Evolutionary conservation across 805 yeast genomes (phyloP).

Genomic region (Ogataea allantospora): DNA sequence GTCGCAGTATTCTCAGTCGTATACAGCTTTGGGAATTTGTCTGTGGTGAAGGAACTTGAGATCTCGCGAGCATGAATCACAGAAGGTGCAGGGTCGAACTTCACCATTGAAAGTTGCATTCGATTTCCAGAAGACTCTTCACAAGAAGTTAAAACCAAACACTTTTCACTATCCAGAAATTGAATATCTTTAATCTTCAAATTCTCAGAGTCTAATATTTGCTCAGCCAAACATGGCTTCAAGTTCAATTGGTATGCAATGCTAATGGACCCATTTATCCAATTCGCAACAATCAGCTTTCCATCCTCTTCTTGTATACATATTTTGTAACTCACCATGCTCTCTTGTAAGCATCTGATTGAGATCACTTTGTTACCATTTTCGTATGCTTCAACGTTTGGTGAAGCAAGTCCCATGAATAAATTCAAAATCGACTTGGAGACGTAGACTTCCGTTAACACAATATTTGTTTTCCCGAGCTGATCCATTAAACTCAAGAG

Average conservation of each 20-base stretch:
- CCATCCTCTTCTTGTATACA: constrained; percentile 48
- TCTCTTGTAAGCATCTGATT: constrained; percentile 43
- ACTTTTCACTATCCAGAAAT: constrained; percentile 41
- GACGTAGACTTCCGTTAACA: constrained; percentile 22
- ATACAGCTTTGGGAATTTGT: constrained; percentile 27
- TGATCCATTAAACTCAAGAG: constrained; percentile 64
- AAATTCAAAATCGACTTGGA: constrained; percentile 23
- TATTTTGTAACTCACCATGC: constrained; percentile 44
- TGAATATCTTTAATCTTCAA: constrained; percentile 63
- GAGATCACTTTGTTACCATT: constrained; percentile 51
- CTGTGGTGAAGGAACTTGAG: background rate
- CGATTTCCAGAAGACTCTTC: constrained; percentile 31
- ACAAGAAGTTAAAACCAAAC: constrained; percentile 50
- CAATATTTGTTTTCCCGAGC: constrained; percentile 54
- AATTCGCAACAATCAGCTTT: constrained; percentile 35
- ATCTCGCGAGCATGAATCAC: constrained; percentile 5
- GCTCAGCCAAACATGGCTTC: constrained; percentile 14
- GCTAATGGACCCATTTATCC: constrained; percentile 32
- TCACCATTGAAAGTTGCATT: constrained; percentile 40
- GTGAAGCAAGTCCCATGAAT: constrained; percentile 17
- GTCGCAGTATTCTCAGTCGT: constrained; percentile 39
- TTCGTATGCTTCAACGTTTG: constrained; percentile 22
- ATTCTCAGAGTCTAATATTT: constrained; percentile 40
- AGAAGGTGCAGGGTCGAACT: background rate
- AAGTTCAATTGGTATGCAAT: constrained; percentile 31